Evolutionary conservation across 2,329 filamentous ascomycete genomes (phyloP), one percentile per base, ranked within the genome.

Genomic region (Fusarium udum): DNA sequence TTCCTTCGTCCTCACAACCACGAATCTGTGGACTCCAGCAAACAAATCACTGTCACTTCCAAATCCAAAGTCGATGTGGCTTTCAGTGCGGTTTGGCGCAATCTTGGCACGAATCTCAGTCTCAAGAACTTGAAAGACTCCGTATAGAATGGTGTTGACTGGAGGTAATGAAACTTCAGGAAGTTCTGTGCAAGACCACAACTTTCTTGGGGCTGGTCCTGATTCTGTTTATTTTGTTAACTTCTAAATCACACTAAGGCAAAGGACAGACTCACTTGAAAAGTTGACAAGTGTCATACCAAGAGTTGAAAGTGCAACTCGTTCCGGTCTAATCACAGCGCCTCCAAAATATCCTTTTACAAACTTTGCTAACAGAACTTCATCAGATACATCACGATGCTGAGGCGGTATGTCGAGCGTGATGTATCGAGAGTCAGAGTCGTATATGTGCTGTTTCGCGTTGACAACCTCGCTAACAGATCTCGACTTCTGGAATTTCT

Each of bases 331-430:
- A 43, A 82, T 72, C 1, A 82, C 80, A 2, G 71, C 53, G 0
- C 80, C 80, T 9, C 78, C 79, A 53, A 81, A 81, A 34, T 79
- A 82, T 0, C 75, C 78, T 18, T 71, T 78, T 3, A 78, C 58
- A 15, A 81, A 80, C 4, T 69, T 73, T 1, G 80, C 76, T 31
- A 82, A 64, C 11, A 82, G 49, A 6, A 51, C 59, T 36, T 80
- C 77, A 40, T 82, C 79, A 4, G 76, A 69, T 4, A 78, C 42
- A 18, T 60, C 6, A 3, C 45, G 40, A 24, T 71, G 64, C 12
- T 65, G 52, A 3, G 58, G 20, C 0, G 76, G 70, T 18, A 80
- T 59, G 3, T 76, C 53, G 18, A 81, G 69, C 0, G 75, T 72
- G 6, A 78, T 73, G 45, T 65, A 77, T 8, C 76, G 73, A 6